Evolutionary conservation across 148 eudicot species (phyloP).

Genomic region (Suaeda aralocaspica): DNA sequence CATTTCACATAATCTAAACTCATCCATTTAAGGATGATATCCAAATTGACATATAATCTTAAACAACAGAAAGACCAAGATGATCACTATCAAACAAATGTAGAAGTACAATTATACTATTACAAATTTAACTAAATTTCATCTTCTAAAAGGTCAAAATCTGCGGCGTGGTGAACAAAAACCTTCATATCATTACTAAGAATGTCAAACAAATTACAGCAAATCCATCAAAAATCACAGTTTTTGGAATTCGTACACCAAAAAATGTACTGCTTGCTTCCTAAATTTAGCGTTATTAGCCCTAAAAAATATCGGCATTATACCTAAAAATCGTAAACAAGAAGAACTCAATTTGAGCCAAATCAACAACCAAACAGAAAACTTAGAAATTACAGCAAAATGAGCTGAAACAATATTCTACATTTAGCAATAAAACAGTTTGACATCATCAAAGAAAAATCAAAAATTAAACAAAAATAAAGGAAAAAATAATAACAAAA

Average conservation of each 20-base stretch:
- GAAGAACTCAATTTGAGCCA: not conserved
- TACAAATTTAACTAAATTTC: too few species aligned
- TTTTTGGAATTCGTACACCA: too few species aligned
- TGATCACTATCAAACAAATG: not conserved
- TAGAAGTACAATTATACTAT: not conserved
- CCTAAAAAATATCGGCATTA: not conserved
- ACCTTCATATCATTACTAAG: too few species aligned
- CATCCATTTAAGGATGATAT: not conserved
- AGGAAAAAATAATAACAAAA: not conserved
- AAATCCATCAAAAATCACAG: too few species aligned
- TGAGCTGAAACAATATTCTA: not conserved
- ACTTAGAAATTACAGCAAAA: too few species aligned
- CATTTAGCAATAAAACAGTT: conserved; percentile 15
- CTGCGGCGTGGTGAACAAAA: too few species aligned
- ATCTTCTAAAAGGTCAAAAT: not conserved
- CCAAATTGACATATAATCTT: not conserved
- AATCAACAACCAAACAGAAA: too few species aligned
- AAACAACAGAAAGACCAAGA: not conserved
- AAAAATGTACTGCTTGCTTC: too few species aligned
- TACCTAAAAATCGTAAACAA: not conserved
- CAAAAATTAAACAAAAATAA: too few species aligned
- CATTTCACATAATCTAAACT: not conserved
- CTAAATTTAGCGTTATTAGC: not conserved
- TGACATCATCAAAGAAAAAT: not conserved
- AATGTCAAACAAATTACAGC: too few species aligned